These are phyloP conservation scores for Neonectria magnoliae DNA, from an alignment of 2,329 filamentous ascomycete genomes.

Conservation along the genomic window DNA sequence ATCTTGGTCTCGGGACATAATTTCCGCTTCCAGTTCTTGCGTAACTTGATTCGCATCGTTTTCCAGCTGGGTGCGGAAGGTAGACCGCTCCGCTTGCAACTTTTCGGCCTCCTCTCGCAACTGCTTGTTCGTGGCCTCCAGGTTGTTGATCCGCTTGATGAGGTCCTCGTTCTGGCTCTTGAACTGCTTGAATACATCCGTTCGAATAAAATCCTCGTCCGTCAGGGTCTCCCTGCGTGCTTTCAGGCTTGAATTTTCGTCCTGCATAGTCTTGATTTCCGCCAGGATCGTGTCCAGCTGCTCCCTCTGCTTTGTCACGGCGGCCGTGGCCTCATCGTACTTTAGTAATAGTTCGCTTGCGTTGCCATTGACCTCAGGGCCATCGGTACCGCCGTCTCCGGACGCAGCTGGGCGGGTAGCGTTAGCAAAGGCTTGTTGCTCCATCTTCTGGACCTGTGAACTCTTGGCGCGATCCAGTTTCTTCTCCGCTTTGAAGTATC, in stretches of 20 bases:
- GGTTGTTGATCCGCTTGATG: slow-evolving; percentile 88
- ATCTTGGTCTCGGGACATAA: slow-evolving; percentile 84
- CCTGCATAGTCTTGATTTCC: slow-evolving; percentile 78
- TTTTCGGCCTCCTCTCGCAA: slow-evolving; percentile 87
- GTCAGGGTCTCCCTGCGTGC: slow-evolving; percentile 75
- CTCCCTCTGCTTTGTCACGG: slow-evolving; percentile 84
- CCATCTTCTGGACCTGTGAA: slow-evolving; percentile 87
- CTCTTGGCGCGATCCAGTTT: slow-evolving; percentile 92
- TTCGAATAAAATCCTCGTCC: slow-evolving; percentile 93
- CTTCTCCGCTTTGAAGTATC: slow-evolving; percentile 96
- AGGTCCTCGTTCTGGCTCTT: slow-evolving; percentile 92
- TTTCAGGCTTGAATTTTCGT: slow-evolving; percentile 81
- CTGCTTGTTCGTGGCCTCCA: slow-evolving; percentile 88
- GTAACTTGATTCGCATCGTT: slow-evolving; percentile 78
- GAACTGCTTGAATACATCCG: slow-evolving; percentile 91
- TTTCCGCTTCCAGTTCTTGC: slow-evolving; percentile 82
- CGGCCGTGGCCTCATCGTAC: slow-evolving; percentile 80
- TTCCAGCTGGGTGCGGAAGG: slow-evolving; percentile 83
- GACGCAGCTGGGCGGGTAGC: slow-evolving; percentile 60
- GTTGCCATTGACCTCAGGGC: slow-evolving; percentile 63
- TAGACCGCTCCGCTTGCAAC: slow-evolving; percentile 83
- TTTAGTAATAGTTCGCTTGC: slow-evolving; percentile 77
- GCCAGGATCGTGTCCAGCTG: slow-evolving; percentile 82
- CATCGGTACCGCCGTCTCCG: slow-evolving; percentile 59
- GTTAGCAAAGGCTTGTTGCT: slow-evolving; percentile 85